Evolutionary conservation across 2,329 filamentous ascomycete species (phyloP), one percentile per base, ranked within the genome.

Genomic region (Sporothrix brasiliensis): DNA sequence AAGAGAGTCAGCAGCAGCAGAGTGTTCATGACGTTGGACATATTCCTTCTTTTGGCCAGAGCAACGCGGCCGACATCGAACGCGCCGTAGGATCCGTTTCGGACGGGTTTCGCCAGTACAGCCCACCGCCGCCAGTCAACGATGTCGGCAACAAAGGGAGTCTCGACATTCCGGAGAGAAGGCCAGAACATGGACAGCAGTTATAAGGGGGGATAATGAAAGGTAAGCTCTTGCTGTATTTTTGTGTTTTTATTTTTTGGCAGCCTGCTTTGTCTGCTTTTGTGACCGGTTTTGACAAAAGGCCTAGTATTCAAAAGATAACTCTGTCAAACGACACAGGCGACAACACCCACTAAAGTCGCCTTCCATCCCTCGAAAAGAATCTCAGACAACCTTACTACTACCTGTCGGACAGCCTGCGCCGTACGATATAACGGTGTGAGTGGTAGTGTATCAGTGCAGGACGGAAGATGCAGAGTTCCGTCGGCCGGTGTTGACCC

Each of bases 91-190:
- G 70, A 10, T 34, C 54, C 10, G 68, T 72, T 0, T 70, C 71
- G 14, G 71, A 72, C 27, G 71, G 71, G 1, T 72, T 72, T 30
- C 68, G 66, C 2, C 71, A 60, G 5, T 70, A 70, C 66, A n/a
- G n/a, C 4, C 16, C 49, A 16, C 41, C 56, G 47, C 60, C 50
- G 34, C 61, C 44, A 16, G 53, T 11, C n/a, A 19, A 19, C 44
- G 53, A 66, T 34, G 24, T 2, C 13, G 27, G 47, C 4, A 24
- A 9, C 2, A 66, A 66, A 19, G 27, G 24, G 9, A 24, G 5
- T 16, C 30, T 66, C 11, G 19, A 34, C 14, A 34, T 7, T 1
- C 44, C 24, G 10, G 44, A 30, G 2, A 50, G n/a, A 11, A 41
- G 44, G 1, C 44, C 13, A 27, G 24, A 61, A 0, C 11, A 11